Evolutionary conservation across 2,329 filamentous ascomycete species (phyloP), one percentile per base, ranked within the genome.

Genomic region (Coccinonectria pachysandricola): DNA sequence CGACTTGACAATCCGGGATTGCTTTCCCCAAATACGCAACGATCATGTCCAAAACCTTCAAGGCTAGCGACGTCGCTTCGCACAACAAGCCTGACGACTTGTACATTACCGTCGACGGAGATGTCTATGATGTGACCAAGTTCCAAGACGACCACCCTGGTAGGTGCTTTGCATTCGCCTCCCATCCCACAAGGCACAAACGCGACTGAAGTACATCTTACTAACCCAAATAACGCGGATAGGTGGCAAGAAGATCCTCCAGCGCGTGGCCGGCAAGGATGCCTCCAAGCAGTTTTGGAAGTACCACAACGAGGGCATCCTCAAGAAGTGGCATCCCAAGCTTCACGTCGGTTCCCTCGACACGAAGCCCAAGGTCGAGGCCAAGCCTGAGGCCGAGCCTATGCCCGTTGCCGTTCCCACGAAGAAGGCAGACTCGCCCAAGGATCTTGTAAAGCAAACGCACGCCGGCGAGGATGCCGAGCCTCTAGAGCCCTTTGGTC

Each of bases 71-170:
- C 54, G 88, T 98, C 37, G 78, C 87, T 52, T 75, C 81, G 60
- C 87, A 96, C 60, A 94, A 85, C 68, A 94, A 88, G 63, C 59
- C 78, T 23, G 75, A 85, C 50, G 79, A 78, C 52, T 68, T 95
- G 35, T 96, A 78, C 74, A 83, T 96, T 49, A 74, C 92, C 40
- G 76, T 96, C 42, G 88, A 96, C 43, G 81, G 87, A 47, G 88
- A 96, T 57, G 88, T 96, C 42, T 96, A 94, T 58, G 88, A 98
- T 52, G 55, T 96, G 46, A 93, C 86, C 45, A 86, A 77, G 50
- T 88, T 88, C 55, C 79, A 84, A 54, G 78, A 87, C 34, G 80
- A 87, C 40, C 82, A 88, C 55, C 83, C 82, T 53, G 85, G 84
- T 72, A 64, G 62, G 61, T 46, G 19, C 25, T 24, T 23, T 21